Conservation (phyloP, 805 yeast genomes). For the Barnettozyma vustinii region DNA sequence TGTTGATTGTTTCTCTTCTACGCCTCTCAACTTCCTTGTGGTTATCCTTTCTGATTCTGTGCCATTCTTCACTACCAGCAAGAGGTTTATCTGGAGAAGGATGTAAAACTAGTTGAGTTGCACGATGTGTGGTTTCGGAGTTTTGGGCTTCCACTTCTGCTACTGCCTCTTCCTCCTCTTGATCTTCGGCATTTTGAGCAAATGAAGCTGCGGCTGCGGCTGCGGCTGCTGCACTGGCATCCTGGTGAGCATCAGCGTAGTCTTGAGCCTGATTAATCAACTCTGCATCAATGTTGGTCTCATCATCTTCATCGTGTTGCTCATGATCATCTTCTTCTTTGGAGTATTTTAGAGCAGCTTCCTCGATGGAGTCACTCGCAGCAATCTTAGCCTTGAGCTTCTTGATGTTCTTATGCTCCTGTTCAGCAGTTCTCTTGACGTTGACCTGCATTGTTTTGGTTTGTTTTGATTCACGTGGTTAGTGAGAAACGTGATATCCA, state of each 20-base stretch:
- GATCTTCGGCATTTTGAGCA: conserved; percentile 1
- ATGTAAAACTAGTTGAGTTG: conserved; percentile 16
- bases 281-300: conserved; percentile 21
- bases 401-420: neutral
- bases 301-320: conserved; percentile 7
- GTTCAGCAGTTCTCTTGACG: conserved; percentile 10
- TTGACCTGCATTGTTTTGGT: conserved; percentile 13
- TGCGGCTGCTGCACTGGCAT: conserved; percentile 6
- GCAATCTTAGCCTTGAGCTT: conserved; percentile 1
- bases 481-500: conserved; percentile 19
- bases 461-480: neutral
- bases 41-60: conserved; percentile 73
- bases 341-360: conserved; percentile 2
- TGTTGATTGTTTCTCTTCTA: conserved; percentile 82
- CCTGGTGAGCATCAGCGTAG: conserved; percentile 13
- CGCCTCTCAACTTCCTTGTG: conserved; percentile 96
- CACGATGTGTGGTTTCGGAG: conserved; percentile 5
- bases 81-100: conserved; percentile 39
- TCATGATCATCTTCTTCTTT: conserved; percentile 6
- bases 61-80: conserved; percentile 83
- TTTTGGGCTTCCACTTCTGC: neutral
- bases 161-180: neutral
- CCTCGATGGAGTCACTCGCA: conserved; percentile 9
- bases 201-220: conserved; percentile 11
- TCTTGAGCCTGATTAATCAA: conserved; percentile 16